A percentile compares a stretch with the other conserved stretches of the same genome.
Conservation (phyloP, 371 early-diverging fungal genomes). For the Furculomyces boomerangus region DNA sequence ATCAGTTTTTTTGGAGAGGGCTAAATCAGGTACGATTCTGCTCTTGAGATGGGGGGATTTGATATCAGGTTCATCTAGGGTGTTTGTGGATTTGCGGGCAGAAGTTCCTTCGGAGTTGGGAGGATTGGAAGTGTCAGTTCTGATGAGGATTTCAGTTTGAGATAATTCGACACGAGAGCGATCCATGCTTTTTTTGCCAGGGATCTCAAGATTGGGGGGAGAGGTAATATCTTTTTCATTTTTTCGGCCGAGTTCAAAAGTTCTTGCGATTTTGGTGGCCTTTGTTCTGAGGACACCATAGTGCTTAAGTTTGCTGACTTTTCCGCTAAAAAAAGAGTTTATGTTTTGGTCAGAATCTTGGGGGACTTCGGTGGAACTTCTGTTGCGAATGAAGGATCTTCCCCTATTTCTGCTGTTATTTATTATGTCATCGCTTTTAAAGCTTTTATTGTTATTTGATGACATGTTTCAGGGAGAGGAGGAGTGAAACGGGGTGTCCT, state of each 20-base stretch:
- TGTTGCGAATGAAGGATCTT: too few relatives aligned
- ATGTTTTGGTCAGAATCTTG: too few relatives aligned
- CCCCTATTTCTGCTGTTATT: too few relatives aligned
- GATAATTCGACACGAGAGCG: not conserved
- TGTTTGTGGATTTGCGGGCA: not conserved
- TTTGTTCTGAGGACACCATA: slow-evolving; percentile 1
- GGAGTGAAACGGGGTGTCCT: too few relatives aligned
- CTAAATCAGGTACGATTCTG: not conserved
- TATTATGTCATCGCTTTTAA: too few relatives aligned
- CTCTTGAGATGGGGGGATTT: not conserved
- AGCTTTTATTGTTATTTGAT: too few relatives aligned
- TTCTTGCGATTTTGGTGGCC: slow-evolving; percentile 1
- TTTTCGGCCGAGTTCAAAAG: not conserved
- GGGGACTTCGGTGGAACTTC: too few relatives aligned
- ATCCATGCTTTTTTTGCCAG: not conserved
- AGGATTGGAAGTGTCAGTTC: not conserved
- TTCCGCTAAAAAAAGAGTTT: too few relatives aligned
- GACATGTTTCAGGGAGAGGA: too few relatives aligned
- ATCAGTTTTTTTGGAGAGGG: not conserved
- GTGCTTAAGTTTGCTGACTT: not conserved
- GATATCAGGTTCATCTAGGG: too few relatives aligned
- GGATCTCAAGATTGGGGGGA: not conserved
- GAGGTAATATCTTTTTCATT: not conserved
- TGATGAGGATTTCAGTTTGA: not conserved
- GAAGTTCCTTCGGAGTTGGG: not conserved